Percentiles rank a stretch among this genome's conserved stretches.
Conservation (phyloP, 1,284 basidiomycete species). For the Naganishia sp. region DNA sequence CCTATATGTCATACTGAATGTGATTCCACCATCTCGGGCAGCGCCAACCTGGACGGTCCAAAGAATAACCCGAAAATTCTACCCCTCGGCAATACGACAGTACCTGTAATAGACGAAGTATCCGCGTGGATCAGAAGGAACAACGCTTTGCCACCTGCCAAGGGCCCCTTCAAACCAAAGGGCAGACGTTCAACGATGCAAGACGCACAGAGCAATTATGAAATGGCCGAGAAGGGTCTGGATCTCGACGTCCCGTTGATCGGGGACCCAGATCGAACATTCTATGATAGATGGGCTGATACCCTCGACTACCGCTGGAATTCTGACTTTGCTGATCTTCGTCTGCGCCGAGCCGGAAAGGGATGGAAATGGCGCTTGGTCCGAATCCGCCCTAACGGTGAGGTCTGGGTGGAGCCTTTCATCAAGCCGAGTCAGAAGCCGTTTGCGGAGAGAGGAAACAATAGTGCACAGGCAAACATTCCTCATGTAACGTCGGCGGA, state of each 20-base stretch:
- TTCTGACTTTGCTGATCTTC: constrained; percentile 31
- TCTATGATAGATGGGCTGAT: constrained; percentile 31
- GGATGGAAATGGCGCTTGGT: constrained; percentile 49
- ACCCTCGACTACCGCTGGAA: constrained; percentile 31
- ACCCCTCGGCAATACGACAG: constrained; percentile 22
- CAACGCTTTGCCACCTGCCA: constrained; percentile 20
- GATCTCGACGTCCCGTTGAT: constrained; percentile 20
- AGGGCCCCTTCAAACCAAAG: constrained; percentile 15
- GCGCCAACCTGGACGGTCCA: constrained; percentile 22
- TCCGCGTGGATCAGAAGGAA: constrained; percentile 26
- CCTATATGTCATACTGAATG: background rate
- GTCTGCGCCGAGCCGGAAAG: constrained; percentile 28
- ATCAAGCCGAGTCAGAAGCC: constrained; percentile 31
- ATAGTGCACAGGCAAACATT: constrained; percentile 5
- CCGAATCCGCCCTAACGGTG: constrained; percentile 45
- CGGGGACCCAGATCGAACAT: constrained; percentile 14
- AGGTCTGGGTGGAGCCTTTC: constrained; percentile 27
- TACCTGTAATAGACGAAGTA: constrained; percentile 31
- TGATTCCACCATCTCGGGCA: background rate
- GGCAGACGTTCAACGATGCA: constrained; percentile 10
- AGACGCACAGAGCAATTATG: constrained; percentile 29
- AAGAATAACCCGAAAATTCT: constrained; percentile 28
- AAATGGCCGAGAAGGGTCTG: constrained; percentile 11
- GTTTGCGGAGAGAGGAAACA: constrained; percentile 23
- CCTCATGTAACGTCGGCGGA: background rate